Evolutionary conservation across 2,329 filamentous ascomycete genomes (phyloP).

Genomic region (Apiospora arundinis): DNA sequence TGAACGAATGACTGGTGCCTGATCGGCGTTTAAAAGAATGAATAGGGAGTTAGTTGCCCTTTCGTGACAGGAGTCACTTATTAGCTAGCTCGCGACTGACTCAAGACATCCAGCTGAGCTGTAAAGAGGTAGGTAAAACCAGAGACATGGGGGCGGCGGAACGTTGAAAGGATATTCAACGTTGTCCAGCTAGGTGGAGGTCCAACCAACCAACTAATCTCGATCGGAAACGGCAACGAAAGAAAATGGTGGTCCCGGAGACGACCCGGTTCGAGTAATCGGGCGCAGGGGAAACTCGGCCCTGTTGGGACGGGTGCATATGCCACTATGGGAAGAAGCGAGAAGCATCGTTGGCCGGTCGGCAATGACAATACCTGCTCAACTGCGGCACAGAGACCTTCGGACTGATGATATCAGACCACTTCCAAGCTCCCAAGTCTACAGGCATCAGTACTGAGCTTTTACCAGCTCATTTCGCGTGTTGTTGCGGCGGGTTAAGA

Average conservation of each 20-base stretch:
- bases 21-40: constrained; percentile 7
- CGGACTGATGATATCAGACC: neutral
- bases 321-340: neutral
- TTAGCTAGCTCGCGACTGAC: neutral
- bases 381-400: neutral
- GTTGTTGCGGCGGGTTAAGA: neutral
- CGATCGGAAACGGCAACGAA: neutral
- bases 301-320: neutral
- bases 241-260: neutral
- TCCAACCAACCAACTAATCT: neutral
- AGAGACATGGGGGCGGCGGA: neutral
- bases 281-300: neutral
- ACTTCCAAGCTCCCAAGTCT: neutral
- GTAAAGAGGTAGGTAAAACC: neutral
- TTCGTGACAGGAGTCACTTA: neutral
- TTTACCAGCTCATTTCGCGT: neutral
- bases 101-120: neutral
- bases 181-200: neutral
- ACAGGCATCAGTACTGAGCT: no score
- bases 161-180: neutral
- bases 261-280: neutral
- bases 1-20: constrained; percentile 2
- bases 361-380: neutral
- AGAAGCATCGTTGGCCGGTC: neutral
- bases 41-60: neutral